Evolutionary conservation across 306 rosid species (phyloP).

Genomic region (Rosa rugosa): DNA sequence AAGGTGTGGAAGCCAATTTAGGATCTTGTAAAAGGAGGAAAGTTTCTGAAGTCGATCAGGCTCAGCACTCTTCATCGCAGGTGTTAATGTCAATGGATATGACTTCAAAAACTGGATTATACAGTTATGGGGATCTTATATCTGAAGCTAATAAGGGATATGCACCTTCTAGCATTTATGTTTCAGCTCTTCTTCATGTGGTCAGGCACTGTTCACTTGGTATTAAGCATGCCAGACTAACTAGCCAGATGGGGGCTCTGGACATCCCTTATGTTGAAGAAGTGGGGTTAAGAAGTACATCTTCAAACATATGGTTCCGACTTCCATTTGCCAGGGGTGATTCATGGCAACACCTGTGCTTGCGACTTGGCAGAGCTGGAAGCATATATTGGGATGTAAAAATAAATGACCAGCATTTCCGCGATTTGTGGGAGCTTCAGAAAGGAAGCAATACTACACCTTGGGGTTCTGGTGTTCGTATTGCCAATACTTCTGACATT

Average conservation of each 20-base stretch:
- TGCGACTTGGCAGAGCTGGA: slow-evolving; percentile 98
- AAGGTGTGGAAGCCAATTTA: slow-evolving; percentile 46
- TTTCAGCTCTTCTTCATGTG: slow-evolving; percentile 92
- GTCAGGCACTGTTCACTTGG: slow-evolving; percentile 91
- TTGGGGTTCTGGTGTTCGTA: slow-evolving; percentile 98
- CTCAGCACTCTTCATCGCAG: slow-evolving; percentile 50
- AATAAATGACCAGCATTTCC: slow-evolving; percentile 90
- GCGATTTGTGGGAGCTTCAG: slow-evolving; percentile 99
- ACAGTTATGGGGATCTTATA: slow-evolving; percentile 71
- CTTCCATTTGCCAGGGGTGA: slow-evolving; percentile 88
- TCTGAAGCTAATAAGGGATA: slow-evolving; percentile 87
- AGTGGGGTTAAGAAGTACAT: slow-evolving; percentile 75
- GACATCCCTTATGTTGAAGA: slow-evolving; percentile 95
- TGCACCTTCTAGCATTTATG: slow-evolving; percentile 82
- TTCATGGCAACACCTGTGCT: slow-evolving; percentile 89
- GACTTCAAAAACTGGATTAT: slow-evolving; percentile 57
- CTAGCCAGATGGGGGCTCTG: slow-evolving; percentile 93
- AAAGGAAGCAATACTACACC: slow-evolving; percentile 74
- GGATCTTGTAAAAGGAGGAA: slow-evolving; percentile 66
- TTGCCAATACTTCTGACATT: slow-evolving; percentile 89
- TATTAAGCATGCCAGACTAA: slow-evolving; percentile 91
- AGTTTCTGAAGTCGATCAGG: slow-evolving; percentile 44
- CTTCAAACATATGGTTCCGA: slow-evolving; percentile 95
- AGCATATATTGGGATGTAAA: slow-evolving; percentile 98
- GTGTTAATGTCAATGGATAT: slow-evolving; percentile 44